Evolutionary conservation across 164 flowering plant species (phyloP).

Genomic region (Magnolia changhungtana): DNA sequence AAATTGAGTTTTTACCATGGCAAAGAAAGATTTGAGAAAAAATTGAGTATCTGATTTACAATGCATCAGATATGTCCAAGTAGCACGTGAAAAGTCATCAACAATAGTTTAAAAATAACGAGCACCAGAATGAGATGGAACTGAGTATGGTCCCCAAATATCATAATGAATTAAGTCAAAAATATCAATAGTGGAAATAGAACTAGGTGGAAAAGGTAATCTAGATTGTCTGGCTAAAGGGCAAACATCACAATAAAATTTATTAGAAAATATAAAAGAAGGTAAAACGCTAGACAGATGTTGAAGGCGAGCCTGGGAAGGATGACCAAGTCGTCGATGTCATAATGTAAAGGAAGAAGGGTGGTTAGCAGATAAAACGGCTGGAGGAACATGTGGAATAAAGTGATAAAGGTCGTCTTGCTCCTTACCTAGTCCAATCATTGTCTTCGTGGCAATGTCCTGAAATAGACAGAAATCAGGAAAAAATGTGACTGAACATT

Average conservation of each 20-base stretch:
- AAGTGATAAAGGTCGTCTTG: neutral
- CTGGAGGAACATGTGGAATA: too few species aligned
- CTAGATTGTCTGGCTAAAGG: neutral
- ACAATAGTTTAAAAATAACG: conserved; percentile 8
- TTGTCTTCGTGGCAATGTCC: too few species aligned
- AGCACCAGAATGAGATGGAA: neutral
- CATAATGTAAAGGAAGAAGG: too few species aligned
- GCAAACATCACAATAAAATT: neutral
- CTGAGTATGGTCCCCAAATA: conserved; percentile 5
- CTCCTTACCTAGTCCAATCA: neutral
- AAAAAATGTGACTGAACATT: too few species aligned
- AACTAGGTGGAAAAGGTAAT: conserved; percentile 3
- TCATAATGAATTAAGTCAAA: conserved; percentile 7
- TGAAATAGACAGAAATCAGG: neutral
- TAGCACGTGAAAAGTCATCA: conserved; percentile 4
- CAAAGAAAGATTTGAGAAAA: neutral
- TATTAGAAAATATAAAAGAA: too few species aligned
- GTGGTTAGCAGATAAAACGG: too few species aligned
- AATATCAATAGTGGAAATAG: neutral
- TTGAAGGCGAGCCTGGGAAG: too few species aligned
- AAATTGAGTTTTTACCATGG: neutral
- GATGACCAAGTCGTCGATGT: too few species aligned
- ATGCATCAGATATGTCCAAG: neutral
- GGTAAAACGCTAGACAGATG: too few species aligned
- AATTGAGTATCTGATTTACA: too few species aligned